Base-by-base conservation (phyloP, 495 filamentous ascomycete species). In the Parathielavia hyrcaniae region DNA sequence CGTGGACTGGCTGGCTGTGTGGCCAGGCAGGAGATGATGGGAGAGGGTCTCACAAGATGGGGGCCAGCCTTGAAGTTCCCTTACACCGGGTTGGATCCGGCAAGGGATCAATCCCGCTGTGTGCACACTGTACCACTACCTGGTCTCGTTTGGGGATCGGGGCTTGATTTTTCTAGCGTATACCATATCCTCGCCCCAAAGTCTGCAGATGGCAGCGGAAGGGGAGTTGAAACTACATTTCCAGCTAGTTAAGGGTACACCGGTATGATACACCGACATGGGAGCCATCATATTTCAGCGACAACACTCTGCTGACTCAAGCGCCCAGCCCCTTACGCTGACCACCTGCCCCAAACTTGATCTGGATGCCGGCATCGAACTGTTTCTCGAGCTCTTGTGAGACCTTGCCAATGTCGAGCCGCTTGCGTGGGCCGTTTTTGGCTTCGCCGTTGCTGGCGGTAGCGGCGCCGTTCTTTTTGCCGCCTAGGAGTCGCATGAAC, bases 311-410 rank as follows among this genome's bases (percentile, higher is more conserved):
- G 13, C 32, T 12, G 26, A 30, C 9, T 64, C 58, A 83, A 39
- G 78, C 79, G 50, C 83, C 83, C 39, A 85, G 69, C 0, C 82
- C 82, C 40, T 71, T 73, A 57, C 73, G 73, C 61, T 81, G 79
- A 1, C 72, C 72, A 11, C 73, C 73, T 3, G 69, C 64, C 52
- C 81, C 81, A 34, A 78, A 73, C 70, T 84, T 85, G 72, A 81
- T 77, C 55, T 70, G 74, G 59, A 83, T 79, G n/a, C 83, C 79
- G 5, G 70, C 68, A 40, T 80, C 73, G 56, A 80, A 85, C 61
- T 84, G 83, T 53, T 73, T 77, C 64, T 85, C 80, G 12, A 86
- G 71, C 47, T 84, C 82, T 35, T 71, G 69, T 49, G 83, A 75
- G 22, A 78, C 70, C 50, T 71, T 65, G 30, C 66, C 68, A 23